phyloP scores from a whole-genome alignment of 805 yeast species.

The Saccharomycopsis capsularis region DNA sequence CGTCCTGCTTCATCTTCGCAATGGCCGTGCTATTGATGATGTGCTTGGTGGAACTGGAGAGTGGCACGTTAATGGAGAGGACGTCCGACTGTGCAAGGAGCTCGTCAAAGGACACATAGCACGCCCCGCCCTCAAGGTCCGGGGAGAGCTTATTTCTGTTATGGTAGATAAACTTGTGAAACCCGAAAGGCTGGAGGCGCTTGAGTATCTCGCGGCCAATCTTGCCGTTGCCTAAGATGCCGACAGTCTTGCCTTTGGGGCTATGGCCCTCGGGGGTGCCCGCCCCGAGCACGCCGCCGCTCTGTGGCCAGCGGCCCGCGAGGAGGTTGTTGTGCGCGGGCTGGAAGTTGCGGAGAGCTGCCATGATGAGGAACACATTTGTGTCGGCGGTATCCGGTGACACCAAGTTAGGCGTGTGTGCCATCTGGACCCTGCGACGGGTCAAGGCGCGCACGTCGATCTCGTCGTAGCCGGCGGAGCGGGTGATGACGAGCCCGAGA shows the following conservation, averaged over 20 bases:
- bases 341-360: conserved; percentile 64
- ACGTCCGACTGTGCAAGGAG: conserved; percentile 59
- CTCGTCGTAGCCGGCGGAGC: conserved; percentile 77
- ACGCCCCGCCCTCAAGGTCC: conserved; percentile 62
- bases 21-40: conserved; percentile 55
- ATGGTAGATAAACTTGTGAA: conserved; percentile 60
- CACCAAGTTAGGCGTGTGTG: conserved; percentile 61
- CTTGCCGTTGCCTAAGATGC: conserved; percentile 85
- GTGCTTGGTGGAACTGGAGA: conserved; percentile 66
- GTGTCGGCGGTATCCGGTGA: conserved; percentile 69
- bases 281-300: conserved; percentile 47
- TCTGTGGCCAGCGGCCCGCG: conserved; percentile 55
- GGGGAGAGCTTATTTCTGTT: conserved; percentile 54
- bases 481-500: conserved; percentile 48
- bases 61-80: conserved; percentile 68
- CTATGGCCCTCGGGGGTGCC: conserved; percentile 65
- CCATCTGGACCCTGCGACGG: conserved; percentile 50
- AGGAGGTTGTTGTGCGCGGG: conserved; percentile 47
- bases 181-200: conserved; percentile 71
- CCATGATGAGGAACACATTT: conserved; percentile 54
- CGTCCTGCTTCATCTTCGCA: conserved; percentile 69
- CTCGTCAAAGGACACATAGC: conserved; percentile 66
- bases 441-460: conserved; percentile 50
- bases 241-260: conserved; percentile 69
- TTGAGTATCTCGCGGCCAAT: conserved; percentile 77